Base-by-base conservation (phyloP, 441 rosid genomes). In the Corymbia citriodora region DNA sequence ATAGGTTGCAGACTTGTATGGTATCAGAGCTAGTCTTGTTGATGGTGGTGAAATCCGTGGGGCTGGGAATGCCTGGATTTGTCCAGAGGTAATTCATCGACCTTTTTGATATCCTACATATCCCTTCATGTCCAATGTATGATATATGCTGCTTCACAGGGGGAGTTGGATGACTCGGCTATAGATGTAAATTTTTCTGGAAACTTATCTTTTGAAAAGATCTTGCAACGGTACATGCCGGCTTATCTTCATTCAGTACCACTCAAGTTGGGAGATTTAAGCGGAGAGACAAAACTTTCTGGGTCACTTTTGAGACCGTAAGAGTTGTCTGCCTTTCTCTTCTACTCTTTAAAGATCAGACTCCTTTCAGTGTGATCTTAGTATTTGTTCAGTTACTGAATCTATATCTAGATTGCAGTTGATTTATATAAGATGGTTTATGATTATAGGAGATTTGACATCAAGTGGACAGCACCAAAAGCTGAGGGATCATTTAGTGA, bases 11-110 rank as follows among this genome's bases (percentile, higher is more conserved):
- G 99, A 98, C 93, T 91, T 98, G 89, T 98, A 98, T 94, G 99
- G 99, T 92, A 98, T 98, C 89, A 95, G 99, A 96, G 99, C 99
- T 92, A 97, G 94, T 94, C 98, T 97, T 94, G 99, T 98, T 90
- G 99, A 98, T 95, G 99, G 99, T 91, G 99, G 99, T 90, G 99
- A 98, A 92, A 97, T 98, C 94, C 96, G 99, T 87, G 99, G 99
- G 90, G 99, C 99, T 57, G 99, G 99, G 92, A 98, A 98, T 95
- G 99, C 99, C 88, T 98, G 99, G 99, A 93, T 98, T 88, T 98
- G 99, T 92, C 99, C 97, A 17, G 99, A 98, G 99, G 99, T 98
- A 93, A 89, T 89, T 53, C 49, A 91, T 57, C 81, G 87, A 87
- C 89, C 52, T 81, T 91, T 54, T 27, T 53, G 55, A 54, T 48